These are phyloP conservation scores for Coniosporium tulheliwenetii DNA, from an alignment of 2,329 filamentous ascomycete genomes.

Conservation along the genomic window DNA sequence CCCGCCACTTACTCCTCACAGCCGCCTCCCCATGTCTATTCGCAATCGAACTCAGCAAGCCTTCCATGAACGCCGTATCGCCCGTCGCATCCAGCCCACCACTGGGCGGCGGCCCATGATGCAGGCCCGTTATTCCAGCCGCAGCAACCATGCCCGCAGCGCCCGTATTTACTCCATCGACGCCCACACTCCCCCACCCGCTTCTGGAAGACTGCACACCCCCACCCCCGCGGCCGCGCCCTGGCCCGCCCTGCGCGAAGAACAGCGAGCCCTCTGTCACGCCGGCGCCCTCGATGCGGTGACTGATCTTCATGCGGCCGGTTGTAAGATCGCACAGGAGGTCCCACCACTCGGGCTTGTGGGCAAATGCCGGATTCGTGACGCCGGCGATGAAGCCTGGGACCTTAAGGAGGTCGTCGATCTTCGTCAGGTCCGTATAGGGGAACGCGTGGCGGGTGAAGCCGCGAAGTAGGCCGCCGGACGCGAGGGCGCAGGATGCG, in stretches of 20 bases:
- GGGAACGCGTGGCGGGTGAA: slow-evolving; percentile 96
- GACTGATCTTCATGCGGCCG: slow-evolving; percentile 88
- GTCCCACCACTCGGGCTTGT: slow-evolving; percentile 97
- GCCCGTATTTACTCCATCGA: too few relatives aligned
- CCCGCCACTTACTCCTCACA: slow-evolving; percentile 81
- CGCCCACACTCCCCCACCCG: slow-evolving; percentile 14
- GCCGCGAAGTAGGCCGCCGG: slow-evolving; percentile 78
- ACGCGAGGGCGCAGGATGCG: slow-evolving; percentile 86
- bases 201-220: neutral
- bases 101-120: slow-evolving; percentile 5
- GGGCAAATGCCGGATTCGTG: slow-evolving; percentile 89
- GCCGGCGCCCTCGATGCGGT: slow-evolving; percentile 64
- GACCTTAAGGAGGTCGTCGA: slow-evolving; percentile 89
- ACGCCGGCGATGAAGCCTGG: slow-evolving; percentile 96
- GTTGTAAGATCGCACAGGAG: slow-evolving; percentile 83
- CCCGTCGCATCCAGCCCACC: slow-evolving; percentile 53
- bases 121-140: slow-evolving; percentile 6
- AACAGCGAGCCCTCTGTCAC: slow-evolving; percentile 73
- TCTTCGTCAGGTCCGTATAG: slow-evolving; percentile 94
- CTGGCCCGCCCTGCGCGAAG: slow-evolving; percentile 51
- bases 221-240: neutral
- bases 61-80: slow-evolving; percentile 77
- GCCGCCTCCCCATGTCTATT: slow-evolving; percentile 80
- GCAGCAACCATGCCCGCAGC: slow-evolving; percentile 4
- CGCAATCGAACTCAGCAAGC: slow-evolving; percentile 68